Evolutionary conservation across 352 stramenopile species (phyloP), one percentile per base, ranked within the genome.

Genomic region (Pythium plurisporium): DNA sequence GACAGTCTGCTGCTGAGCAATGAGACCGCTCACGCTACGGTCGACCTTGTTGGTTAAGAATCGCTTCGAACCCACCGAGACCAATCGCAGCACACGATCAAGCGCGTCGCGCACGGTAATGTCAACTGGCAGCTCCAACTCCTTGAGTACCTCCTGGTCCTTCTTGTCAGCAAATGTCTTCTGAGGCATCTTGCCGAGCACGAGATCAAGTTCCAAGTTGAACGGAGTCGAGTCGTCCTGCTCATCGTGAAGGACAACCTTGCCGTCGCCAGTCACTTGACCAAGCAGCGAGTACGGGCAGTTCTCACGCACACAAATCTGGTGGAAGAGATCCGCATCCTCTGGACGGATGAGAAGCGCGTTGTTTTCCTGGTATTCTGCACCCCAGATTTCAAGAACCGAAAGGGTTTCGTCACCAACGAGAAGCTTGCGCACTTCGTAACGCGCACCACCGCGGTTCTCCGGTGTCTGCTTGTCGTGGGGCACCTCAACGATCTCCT

Each of bases 291-390:
- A 74, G 58, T 98, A 96, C 27, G 95, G 95, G 57, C 97, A 99
- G 61, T 99, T 98, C 78, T 99, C 97, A 41, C 97, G 88, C 49
- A 89, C 81, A 33, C 95, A 98, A 59, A 99, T 98, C 61, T 86
- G 81, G 64, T 96, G 70, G 62, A 99, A 98, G 8, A 98, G 58
- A 7, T 95, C 84, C 6, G 87, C 73, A 57, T 98, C 86, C 43
- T 95, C 78, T 7, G 92, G 82, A 44, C 82, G 79, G 43, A 99
- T 88, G 25, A 99, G 73, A 20, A 99, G 73, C 22, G 94, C 96
- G 65, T 99, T 98, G 69, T 99, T 99, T 73, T 99, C 97, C 79
- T 99, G 97, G 77, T 99, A 99, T 84, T 99, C 97, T 15, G 97
- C 96, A 33, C 97, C 97, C 97, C 97, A 99, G 56, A 99, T 98